Percentiles rank a stretch among this genome's conserved stretches.
These are phyloP conservation scores for Trametes gibbosa DNA, from an alignment of 768 basidiomycete species.

Conservation along the genomic window DNA sequence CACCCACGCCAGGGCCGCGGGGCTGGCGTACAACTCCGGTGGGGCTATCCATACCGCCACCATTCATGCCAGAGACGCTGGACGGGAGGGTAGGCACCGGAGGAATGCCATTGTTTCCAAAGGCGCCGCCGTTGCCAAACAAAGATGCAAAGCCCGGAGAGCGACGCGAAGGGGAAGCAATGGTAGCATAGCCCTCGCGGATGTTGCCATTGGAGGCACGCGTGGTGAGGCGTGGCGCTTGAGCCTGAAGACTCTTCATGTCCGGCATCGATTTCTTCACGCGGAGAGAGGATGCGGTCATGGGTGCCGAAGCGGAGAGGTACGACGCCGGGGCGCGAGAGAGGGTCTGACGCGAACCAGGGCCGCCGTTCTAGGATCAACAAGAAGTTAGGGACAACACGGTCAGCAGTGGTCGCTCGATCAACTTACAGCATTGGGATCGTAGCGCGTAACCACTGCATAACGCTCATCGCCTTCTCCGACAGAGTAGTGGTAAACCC, in stretches of 20 bases:
- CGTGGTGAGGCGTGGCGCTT: constrained; percentile 73
- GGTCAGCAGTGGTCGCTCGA: constrained; percentile 8
- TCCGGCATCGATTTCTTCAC: constrained; percentile 99
- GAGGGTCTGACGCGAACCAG: constrained; percentile 62
- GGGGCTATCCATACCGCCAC: constrained; percentile 35
- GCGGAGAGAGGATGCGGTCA: constrained; percentile 57
- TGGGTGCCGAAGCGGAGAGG: constrained; percentile 52
- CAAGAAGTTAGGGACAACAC: neutral
- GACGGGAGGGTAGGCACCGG: constrained; percentile 81
- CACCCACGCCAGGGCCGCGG: constrained; percentile 74
- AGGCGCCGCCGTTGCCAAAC: constrained; percentile 46
- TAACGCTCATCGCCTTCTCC: constrained; percentile 92
- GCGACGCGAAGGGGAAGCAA: constrained; percentile 78
- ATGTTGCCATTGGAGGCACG: constrained; percentile 89
- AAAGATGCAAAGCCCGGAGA: constrained; percentile 71
- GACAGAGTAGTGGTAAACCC: constrained; percentile 90
- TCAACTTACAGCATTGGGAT: constrained; percentile 70
- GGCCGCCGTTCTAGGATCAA: constrained; percentile 39
- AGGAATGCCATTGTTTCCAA: constrained; percentile 52
- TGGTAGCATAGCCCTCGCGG: constrained; percentile 81
- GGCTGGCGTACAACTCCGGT: constrained; percentile 77
- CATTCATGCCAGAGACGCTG: constrained; percentile 45
- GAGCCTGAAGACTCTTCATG: constrained; percentile 82
- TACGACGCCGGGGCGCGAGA: constrained; percentile 83
- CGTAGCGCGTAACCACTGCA: constrained; percentile 90